phyloP scores from a whole-genome alignment of 306 rosid species.

The Medicago ruthenica region DNA sequence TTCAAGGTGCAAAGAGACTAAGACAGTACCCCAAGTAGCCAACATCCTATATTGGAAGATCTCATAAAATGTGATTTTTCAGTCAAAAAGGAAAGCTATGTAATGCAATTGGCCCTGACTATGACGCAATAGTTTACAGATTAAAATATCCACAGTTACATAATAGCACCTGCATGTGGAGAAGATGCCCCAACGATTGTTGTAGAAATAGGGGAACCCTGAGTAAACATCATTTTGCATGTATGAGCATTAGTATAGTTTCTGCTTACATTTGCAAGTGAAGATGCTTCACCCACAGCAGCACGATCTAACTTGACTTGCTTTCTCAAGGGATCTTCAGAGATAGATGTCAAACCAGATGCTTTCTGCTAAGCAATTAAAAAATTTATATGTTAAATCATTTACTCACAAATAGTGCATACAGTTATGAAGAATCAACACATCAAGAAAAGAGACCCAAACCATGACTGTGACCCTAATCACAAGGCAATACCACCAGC shows the following conservation, averaged over 20 bases:
- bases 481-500: not conserved
- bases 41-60: constrained; percentile 17
- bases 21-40: constrained; percentile 11
- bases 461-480: not conserved
- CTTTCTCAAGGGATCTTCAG: constrained; percentile 55
- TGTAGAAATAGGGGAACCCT: constrained; percentile 30
- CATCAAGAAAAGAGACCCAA: constrained; percentile 1
- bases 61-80: constrained; percentile 9
- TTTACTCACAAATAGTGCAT: not conserved
- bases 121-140: constrained; percentile 27
- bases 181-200: constrained; percentile 10
- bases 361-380: constrained; percentile 45
- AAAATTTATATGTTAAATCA: constrained; percentile 21
- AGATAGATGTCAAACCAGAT: constrained; percentile 37
- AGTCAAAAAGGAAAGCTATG: constrained; percentile 15
- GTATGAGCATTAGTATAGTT: constrained; percentile 23
- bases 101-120: constrained; percentile 17
- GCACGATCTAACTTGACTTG: constrained; percentile 55
- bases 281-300: constrained; percentile 41
- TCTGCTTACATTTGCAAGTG: constrained; percentile 56
- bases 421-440: constrained; percentile 35
- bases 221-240: constrained; percentile 11
- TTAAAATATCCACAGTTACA: constrained; percentile 22
- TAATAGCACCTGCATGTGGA: constrained; percentile 34
- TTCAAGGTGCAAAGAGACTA: not conserved